A percentile compares a stretch with the other conserved stretches of the same genome.
Evolutionary conservation across 768 basidiomycete genomes (phyloP).

Genomic region (Phallus indusiatus): DNA sequence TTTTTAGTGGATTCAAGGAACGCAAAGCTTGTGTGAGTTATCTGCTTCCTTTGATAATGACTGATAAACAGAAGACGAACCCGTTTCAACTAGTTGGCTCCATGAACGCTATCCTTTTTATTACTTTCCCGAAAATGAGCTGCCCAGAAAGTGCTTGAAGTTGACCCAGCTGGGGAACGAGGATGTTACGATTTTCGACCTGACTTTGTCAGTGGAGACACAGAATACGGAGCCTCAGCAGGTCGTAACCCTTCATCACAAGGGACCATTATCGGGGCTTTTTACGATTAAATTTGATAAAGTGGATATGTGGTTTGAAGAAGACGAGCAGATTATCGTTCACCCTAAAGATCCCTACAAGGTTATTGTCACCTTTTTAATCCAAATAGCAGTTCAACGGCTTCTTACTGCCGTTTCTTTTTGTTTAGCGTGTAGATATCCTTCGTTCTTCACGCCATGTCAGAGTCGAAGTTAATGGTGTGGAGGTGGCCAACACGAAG

Average conservation of each 20-base stretch:
- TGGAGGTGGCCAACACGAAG: slow-evolving; percentile 50
- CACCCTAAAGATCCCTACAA: slow-evolving; percentile 67
- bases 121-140: slow-evolving; percentile 39
- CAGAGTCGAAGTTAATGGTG: slow-evolving; percentile 49
- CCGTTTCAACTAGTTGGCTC: slow-evolving; percentile 38
- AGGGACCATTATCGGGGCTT: slow-evolving; percentile 35
- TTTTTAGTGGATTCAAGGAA: slow-evolving; percentile 47
- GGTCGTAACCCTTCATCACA: slow-evolving; percentile 21
- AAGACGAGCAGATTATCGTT: slow-evolving; percentile 50
- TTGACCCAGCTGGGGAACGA: slow-evolving; percentile 22
- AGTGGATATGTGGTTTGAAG: slow-evolving; percentile 60
- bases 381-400: background rate
- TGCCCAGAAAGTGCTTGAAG: slow-evolving; percentile 35
- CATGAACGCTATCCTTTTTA: slow-evolving; percentile 43
- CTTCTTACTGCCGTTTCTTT: background rate
- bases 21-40: slow-evolving; percentile 49
- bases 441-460: slow-evolving; percentile 52
- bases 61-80: background rate
- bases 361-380: slow-evolving; percentile 24
- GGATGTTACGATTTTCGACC: slow-evolving; percentile 32
- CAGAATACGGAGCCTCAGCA: slow-evolving; percentile 31
- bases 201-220: slow-evolving; percentile 35
- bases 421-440: slow-evolving; percentile 48
- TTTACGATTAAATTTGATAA: slow-evolving; percentile 39
- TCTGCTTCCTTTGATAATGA: background rate